Conservation (phyloP, 2,329 filamentous ascomycete genomes). For the Cryphonectria japonica region DNA sequence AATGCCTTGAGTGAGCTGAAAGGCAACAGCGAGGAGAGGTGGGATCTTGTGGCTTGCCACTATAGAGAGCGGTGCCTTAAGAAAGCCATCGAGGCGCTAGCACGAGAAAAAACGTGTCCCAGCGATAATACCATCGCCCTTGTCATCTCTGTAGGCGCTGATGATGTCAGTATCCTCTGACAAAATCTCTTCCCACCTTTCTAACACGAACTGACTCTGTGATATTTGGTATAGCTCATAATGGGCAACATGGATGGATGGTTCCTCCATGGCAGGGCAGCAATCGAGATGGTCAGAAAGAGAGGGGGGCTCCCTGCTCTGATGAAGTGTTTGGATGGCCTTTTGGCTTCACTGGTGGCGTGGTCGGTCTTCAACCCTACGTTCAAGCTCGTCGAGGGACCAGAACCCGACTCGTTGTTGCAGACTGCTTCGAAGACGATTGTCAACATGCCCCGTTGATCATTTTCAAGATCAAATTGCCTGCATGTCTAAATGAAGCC, state of each 20-base stretch:
- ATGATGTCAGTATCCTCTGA: slow-evolving; percentile 3
- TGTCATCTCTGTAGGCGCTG: slow-evolving; percentile 2
- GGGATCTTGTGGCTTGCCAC: neutral
- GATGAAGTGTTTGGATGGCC: neutral
- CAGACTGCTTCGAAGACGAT: neutral
- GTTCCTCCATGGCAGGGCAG: slow-evolving; percentile 3
- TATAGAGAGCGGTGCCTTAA: slow-evolving; percentile 4
- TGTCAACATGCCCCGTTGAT: neutral
- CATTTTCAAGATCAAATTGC: neutral
- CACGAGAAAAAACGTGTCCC: neutral
- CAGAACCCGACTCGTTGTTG: neutral
- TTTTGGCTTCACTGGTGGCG: slow-evolving; percentile 1
- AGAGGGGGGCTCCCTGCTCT: slow-evolving; percentile 2
- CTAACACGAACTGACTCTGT: neutral
- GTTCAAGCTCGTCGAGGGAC: slow-evolving; percentile 11
- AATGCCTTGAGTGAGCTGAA: neutral
- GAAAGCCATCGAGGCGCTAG: slow-evolving; percentile 13
- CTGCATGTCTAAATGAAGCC: neutral
- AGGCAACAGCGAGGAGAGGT: neutral
- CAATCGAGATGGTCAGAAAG: slow-evolving; percentile 1
- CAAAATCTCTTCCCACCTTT: neutral
- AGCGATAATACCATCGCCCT: slow-evolving; percentile 11
- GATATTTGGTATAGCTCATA: neutral
- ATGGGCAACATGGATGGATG: slow-evolving; percentile 2
- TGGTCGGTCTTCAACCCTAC: slow-evolving; percentile 6